These are phyloP conservation scores for Coemansia asiatica DNA, from an alignment of 192 early-diverging fungal genomes.

Conservation along the genomic window DNA sequence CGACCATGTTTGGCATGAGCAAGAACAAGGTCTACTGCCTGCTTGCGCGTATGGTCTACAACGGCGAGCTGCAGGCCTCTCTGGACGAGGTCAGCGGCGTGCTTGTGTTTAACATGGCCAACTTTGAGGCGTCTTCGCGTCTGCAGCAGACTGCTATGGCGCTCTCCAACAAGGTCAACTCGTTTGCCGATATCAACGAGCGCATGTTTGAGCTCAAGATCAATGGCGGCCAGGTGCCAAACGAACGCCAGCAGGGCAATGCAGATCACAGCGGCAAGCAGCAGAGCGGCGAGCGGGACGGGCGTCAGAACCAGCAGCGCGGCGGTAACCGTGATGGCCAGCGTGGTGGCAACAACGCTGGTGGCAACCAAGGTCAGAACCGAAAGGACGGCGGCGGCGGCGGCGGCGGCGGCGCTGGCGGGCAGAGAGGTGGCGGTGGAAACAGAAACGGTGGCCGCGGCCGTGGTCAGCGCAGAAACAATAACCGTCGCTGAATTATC, in stretches of 20 bases:
- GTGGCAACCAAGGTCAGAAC: slow-evolving; percentile 20
- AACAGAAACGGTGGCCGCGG: slow-evolving; percentile 17
- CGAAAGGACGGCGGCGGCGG: slow-evolving; percentile 20
- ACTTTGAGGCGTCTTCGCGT: slow-evolving; percentile 64
- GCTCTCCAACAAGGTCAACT: slow-evolving; percentile 83
- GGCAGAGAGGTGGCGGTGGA: slow-evolving; percentile 11
- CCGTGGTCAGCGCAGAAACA: slow-evolving; percentile 23
- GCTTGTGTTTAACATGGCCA: slow-evolving; percentile 77
- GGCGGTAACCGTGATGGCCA: slow-evolving; percentile 30
- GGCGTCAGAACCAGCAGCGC: slow-evolving; percentile 46
- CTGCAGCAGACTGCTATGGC: slow-evolving; percentile 85
- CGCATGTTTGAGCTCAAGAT: slow-evolving; percentile 79
- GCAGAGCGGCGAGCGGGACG: slow-evolving; percentile 39
- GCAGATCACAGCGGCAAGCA: slow-evolving; percentile 29
- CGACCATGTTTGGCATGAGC: slow-evolving; percentile 85
- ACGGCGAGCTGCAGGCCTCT: slow-evolving; percentile 85
- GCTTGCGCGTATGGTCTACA: slow-evolving; percentile 92
- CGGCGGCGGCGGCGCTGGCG: slow-evolving; percentile 11
- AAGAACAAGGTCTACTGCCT: slow-evolving; percentile 65
- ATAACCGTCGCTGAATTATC: slow-evolving; percentile 10
- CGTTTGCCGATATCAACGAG: slow-evolving; percentile 90
- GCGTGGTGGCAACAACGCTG: slow-evolving; percentile 20
- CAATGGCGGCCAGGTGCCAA: slow-evolving; percentile 45
- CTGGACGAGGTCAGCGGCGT: slow-evolving; percentile 81
- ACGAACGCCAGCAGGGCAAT: slow-evolving; percentile 42